phyloP scores from a whole-genome alignment of 257 asterid genomes.

The Ocimum tenuiflorum region DNA sequence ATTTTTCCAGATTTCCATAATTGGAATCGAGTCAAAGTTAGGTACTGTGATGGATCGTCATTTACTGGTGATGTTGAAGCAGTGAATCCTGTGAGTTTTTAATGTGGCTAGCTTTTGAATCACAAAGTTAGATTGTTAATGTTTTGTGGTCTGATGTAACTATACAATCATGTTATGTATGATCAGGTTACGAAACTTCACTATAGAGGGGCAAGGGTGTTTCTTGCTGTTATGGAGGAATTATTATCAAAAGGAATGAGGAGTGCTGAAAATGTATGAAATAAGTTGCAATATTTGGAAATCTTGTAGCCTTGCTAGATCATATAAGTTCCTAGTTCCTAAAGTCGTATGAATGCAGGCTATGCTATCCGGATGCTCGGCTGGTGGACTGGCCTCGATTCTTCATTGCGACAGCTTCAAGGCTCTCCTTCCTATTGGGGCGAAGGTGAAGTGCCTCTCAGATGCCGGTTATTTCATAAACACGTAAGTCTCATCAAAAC shows the following conservation, averaged over 20 bases:
- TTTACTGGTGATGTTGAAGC: conserved; percentile 52
- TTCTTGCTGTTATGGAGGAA: conserved; percentile 39
- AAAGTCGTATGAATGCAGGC: conserved; percentile 36
- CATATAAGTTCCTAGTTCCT: not conserved
- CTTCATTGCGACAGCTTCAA: conserved; percentile 71
- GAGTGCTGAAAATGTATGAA: conserved; percentile 39
- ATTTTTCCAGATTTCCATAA: conserved; percentile 38
- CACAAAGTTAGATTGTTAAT: not conserved
- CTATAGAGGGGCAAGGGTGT: conserved; percentile 49
- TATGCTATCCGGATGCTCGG: conserved; percentile 79
- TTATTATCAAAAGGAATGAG: conserved; percentile 39
- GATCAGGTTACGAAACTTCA: conserved; percentile 33
- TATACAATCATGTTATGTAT: not conserved
- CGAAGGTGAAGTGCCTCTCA: conserved; percentile 71
- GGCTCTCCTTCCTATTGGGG: conserved; percentile 43
- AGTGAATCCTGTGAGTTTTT: conserved; percentile 41
- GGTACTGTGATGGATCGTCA: conserved; percentile 58
- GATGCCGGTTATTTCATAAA: conserved; percentile 83
- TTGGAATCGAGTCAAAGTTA: conserved; percentile 45
- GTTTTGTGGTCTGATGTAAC: too few relatives aligned
- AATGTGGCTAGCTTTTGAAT: not conserved
- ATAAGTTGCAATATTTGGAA: not conserved
- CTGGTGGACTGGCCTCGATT: conserved; percentile 74
- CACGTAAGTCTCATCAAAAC: conserved; percentile 53
- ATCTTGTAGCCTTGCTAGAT: not conserved